phyloP scores from a whole-genome alignment of 2,329 filamentous ascomycete genomes.

The Colletotrichum destructivum region DNA sequence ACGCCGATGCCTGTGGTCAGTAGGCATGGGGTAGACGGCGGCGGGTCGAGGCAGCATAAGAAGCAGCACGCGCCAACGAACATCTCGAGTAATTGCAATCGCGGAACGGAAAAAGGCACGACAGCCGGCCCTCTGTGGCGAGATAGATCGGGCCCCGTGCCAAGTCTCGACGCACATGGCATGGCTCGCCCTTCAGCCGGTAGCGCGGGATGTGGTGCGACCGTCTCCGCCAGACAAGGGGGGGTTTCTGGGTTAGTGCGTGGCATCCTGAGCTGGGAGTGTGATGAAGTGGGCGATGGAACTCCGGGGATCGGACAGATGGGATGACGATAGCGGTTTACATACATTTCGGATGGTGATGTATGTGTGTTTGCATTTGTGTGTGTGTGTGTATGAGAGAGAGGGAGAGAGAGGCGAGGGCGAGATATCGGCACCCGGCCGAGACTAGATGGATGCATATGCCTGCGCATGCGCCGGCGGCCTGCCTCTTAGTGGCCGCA shows the following conservation, averaged over 20 bases:
- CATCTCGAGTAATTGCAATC: not conserved
- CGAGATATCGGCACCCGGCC: conserved; percentile 5
- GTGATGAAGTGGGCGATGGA: not conserved
- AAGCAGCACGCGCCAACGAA: not conserved
- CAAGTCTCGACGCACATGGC: conserved; percentile 12
- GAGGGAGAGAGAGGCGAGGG: too few species aligned
- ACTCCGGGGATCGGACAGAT: conserved; percentile 6
- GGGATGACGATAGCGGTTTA: conserved; percentile 8
- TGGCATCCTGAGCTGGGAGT: not conserved
- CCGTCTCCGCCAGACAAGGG: conserved; percentile 19
- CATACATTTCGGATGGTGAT: not conserved
- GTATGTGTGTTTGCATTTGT: not conserved
- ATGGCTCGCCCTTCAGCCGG: not conserved
- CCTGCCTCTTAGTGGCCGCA: conserved; percentile 22
- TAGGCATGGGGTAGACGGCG: not conserved
- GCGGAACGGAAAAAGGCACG: not conserved
- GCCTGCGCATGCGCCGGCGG: conserved; percentile 36
- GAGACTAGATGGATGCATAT: not conserved
- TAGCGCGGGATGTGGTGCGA: conserved; percentile 25
- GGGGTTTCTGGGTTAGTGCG: not conserved
- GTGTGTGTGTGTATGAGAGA: not conserved
- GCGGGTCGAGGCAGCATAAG: not conserved
- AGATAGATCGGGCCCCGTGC: conserved; percentile 6
- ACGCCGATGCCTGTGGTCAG: not conserved
- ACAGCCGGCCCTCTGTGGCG: too few species aligned